Base-by-base conservation (phyloP, 2,329 filamentous ascomycete species). In the Talaromyces atroroseus region DNA sequence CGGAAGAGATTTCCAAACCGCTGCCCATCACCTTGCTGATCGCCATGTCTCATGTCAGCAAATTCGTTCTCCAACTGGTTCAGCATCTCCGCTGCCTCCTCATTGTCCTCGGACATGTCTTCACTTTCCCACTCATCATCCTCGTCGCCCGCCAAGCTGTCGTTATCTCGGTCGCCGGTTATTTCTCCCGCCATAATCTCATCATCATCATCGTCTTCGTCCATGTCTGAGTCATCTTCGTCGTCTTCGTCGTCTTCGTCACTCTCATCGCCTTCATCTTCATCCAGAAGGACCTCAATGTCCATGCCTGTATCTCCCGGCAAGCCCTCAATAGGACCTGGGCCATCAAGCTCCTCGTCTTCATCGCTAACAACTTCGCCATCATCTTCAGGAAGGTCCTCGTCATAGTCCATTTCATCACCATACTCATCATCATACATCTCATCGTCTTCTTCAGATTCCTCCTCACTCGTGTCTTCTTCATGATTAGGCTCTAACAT, bases 341-440 rank as follows among this genome's bases (percentile, higher is more conserved):
- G 92, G 40, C 86, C 89, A 59, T 85, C 86, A 52, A 91, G 81
- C 26, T 89, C 89, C 57, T 95, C 90, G 60, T 88, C 90, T 58
- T 94, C 89, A 66, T 95, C 92, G 65, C 92, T 96, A 57, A 96
- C 85, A 56, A 92, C 88, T 63, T 94, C 89, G 65, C 91, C 89
- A 58, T 89, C 89, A 66, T 92, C 89, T 61, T 81, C 82, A 0
- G 85, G 85, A 66, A 89, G 81, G 32, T 91, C 91, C 62, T 92
- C 89, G 46, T 94, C 90, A 65, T 95, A 96, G 54, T 95, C 90
- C 85, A 96, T 94, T 62, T 95, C 92, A 38, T 96, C 84, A 21
- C 81, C 90, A 63, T 90, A 92, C 58, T 90, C 89, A 54, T 92
- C 90, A 59, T 94, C 91, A 51, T 96, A 95, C 89, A 96, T 94